Evolutionary conservation across 108 stramenopile genomes (phyloP).

Genomic region (Stephanodiscus minutulus): DNA sequence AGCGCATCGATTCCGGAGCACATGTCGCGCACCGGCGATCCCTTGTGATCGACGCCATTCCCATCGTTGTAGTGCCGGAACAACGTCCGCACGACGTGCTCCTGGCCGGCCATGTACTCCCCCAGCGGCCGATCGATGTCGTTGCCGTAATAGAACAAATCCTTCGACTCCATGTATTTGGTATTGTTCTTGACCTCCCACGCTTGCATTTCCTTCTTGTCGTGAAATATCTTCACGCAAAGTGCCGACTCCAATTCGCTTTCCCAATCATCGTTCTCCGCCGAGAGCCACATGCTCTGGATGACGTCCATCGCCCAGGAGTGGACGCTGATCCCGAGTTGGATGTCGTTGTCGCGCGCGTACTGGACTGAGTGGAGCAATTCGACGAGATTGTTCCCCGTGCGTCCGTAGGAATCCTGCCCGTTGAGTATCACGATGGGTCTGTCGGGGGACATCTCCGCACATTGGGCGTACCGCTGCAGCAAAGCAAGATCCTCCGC

Average conservation of each 20-base stretch:
- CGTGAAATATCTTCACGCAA: slow-evolving; percentile 19
- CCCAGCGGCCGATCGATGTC: slow-evolving; percentile 4
- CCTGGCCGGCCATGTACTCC: slow-evolving; percentile 26
- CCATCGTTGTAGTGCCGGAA: slow-evolving; percentile 41
- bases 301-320: slow-evolving; percentile 24
- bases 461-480: slow-evolving; percentile 9
- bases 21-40: slow-evolving; percentile 22
- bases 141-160: neutral
- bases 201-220: neutral
- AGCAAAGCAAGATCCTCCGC: neutral
- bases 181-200: slow-evolving; percentile 2
- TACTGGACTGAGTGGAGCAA: slow-evolving; percentile 19
- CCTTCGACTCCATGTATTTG: slow-evolving; percentile 13
- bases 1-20: slow-evolving; percentile 25
- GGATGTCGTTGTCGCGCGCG: slow-evolving; percentile 18
- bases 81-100: slow-evolving; percentile 9
- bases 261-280: slow-evolving; percentile 7
- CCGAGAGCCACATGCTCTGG: slow-evolving; percentile 9
- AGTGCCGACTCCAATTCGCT: neutral
- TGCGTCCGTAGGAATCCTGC: slow-evolving; percentile 7
- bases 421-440: slow-evolving; percentile 14
- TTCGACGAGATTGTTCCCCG: slow-evolving; percentile 30
- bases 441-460: neutral
- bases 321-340: slow-evolving; percentile 13
- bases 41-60: neutral